phyloP scores from a whole-genome alignment of 2,329 filamentous ascomycete species.

The Plectosphaerella sp. region DNA sequence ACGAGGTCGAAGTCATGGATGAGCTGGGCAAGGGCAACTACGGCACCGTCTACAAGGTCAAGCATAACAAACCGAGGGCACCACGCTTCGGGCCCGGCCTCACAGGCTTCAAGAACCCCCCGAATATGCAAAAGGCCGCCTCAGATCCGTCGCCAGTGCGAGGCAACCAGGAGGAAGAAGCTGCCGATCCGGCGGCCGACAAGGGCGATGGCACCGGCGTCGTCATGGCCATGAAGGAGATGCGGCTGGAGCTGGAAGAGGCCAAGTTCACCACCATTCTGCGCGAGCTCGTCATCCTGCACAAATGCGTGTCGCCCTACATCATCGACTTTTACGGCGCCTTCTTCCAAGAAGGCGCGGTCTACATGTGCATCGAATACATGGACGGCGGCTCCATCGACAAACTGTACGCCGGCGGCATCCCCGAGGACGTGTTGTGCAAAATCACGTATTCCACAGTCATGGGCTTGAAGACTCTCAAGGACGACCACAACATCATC shows the following conservation, averaged over 20 bases:
- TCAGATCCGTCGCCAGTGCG: slow-evolving; percentile 25
- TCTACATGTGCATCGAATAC: slow-evolving; percentile 99
- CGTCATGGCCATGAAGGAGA: slow-evolving; percentile 99
- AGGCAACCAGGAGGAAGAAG: slow-evolving; percentile 17
- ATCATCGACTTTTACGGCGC: slow-evolving; percentile 99
- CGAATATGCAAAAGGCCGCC: slow-evolving; percentile 29
- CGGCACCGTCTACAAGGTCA: slow-evolving; percentile 94
- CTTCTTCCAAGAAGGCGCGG: slow-evolving; percentile 97
- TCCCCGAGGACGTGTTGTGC: slow-evolving; percentile 80
- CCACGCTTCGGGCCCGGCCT: slow-evolving; percentile 58
- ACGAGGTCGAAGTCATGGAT: slow-evolving; percentile 89
- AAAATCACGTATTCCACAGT: slow-evolving; percentile 90
- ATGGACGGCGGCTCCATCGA: slow-evolving; percentile 99
- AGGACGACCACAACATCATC: slow-evolving; percentile 98
- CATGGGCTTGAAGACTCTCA: slow-evolving; percentile 86
- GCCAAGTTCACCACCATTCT: slow-evolving; percentile 95
- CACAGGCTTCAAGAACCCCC: slow-evolving; percentile 36
- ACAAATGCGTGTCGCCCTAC: slow-evolving; percentile 90
- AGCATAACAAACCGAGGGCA: slow-evolving; percentile 65
- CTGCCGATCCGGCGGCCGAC: slow-evolving; percentile 20
- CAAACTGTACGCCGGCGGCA: slow-evolving; percentile 86
- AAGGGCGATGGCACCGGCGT: slow-evolving; percentile 55
- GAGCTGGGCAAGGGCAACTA: slow-evolving; percentile 98
- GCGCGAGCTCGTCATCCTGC: slow-evolving; percentile 94
- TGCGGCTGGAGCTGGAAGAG: slow-evolving; percentile 90